Evolutionary conservation across 257 asterid species (phyloP).

Genomic region (Lantana camara): DNA sequence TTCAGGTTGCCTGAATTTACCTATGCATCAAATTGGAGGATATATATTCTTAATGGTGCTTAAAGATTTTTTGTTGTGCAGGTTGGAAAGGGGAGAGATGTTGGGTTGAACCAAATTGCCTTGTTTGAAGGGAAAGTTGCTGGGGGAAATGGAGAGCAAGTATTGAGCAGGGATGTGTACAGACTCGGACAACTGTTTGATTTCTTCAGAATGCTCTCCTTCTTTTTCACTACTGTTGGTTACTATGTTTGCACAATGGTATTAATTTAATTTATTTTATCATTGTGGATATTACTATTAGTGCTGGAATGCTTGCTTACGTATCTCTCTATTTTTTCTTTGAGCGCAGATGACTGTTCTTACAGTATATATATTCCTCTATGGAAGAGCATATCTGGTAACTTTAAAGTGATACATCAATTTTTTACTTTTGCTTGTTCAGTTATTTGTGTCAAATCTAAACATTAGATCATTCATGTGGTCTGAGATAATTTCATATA

Average conservation of each 20-base stretch:
- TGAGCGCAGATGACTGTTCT: slow-evolving; percentile 96
- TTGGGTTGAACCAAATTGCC: slow-evolving; percentile 97
- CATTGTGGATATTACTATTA: slow-evolving; percentile 3
- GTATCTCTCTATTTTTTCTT: slow-evolving; percentile 29
- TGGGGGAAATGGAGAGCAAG: slow-evolving; percentile 99
- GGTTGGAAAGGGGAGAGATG: slow-evolving; percentile 99
- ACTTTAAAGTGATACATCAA: slow-evolving; percentile 25
- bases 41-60: slow-evolving; percentile 19
- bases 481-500: background rate
- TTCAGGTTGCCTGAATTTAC: slow-evolving; percentile 50
- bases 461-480: background rate
- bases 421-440: slow-evolving; percentile 10
- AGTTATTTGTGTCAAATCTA: background rate
- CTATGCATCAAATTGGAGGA: slow-evolving; percentile 14
- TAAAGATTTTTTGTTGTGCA: slow-evolving; percentile 34
- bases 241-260: slow-evolving; percentile 99
- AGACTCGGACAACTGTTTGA: slow-evolving; percentile 96
- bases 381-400: slow-evolving; percentile 98
- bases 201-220: slow-evolving; percentile 94
- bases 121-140: slow-evolving; percentile 98
- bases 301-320: slow-evolving; percentile 22
- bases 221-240: slow-evolving; percentile 95
- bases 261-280: slow-evolving; percentile 25
- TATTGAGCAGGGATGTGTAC: slow-evolving; percentile 95
- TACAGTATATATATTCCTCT: slow-evolving; percentile 81